Base-by-base conservation (phyloP, 148 eudicot species). In the Tetragonia tetragonoides region DNA sequence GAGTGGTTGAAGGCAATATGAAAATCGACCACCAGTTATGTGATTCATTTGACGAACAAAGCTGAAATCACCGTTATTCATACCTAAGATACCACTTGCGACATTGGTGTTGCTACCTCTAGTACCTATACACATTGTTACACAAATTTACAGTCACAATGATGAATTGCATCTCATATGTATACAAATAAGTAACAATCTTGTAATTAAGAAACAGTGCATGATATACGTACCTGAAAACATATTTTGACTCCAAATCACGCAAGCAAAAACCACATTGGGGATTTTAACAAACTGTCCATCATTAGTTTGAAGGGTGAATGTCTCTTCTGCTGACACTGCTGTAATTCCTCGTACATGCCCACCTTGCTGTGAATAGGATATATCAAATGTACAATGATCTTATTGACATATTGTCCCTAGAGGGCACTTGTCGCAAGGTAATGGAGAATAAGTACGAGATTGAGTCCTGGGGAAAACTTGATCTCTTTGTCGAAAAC, bases 401-500 rank as follows among this genome's bases (percentile, higher is more conserved):
- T 40, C 7, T 20, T 59, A 17, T 40, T 54, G 47, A 39, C 76
- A 73, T 10, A 28, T 28, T 28, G 76, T 18, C 3, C 51, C 37
- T 10, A 28, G n/a, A 20, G 63, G 63, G 44, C 76, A 73, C n/a
- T 39, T 4, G 18, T 73, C 3, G 44, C 76, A 73, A 15, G 66
- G 15, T 3, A 73, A 18, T 16, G 20, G 34, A 18, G 4, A 21
- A 17, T 59, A 73, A 20, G 66, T 39, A 2, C 8, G 28, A 0
- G 76, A 73, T 56, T 73, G 47, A 5, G 3, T 73, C 47, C n/a
- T 10, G 17, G 76, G 76, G 8, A 73, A 73, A 18, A 57, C 18
- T 0, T 24, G 76, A n/a, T 73, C 47, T 73, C 37, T 56, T 59
- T 73, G 65, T 10, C 20, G 76, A n/a, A 73, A 73, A 57, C 76